Evolutionary conservation across 78 protist genomes (phyloP).

Genomic region (Capsaspora owczarzaki): DNA sequence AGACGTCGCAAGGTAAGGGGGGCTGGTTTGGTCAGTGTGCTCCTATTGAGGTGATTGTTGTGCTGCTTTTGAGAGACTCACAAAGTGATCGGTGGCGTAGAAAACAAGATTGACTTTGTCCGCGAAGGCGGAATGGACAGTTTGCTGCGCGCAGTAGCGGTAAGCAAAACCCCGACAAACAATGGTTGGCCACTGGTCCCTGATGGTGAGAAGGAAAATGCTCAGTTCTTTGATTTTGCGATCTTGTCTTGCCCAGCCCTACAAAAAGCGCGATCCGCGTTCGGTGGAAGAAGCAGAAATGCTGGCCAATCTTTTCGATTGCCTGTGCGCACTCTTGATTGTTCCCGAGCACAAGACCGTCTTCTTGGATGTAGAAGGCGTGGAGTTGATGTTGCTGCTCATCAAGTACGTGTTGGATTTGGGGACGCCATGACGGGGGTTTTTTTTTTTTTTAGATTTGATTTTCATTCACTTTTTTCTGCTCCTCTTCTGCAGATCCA

Average conservation of each 20-base stretch:
- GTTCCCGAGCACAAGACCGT: neutral
- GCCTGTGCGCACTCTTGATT: neutral
- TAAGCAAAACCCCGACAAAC: too few relatives aligned
- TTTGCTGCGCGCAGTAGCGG: too few relatives aligned
- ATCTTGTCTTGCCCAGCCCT: too few relatives aligned
- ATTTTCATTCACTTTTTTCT: neutral
- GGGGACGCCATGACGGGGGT: neutral
- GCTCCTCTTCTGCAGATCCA: neutral
- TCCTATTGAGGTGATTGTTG: too few relatives aligned
- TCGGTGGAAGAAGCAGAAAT: slow-evolving; percentile 1
- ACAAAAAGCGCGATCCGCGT: neutral
- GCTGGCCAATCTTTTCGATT: neutral
- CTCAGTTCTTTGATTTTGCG: too few relatives aligned
- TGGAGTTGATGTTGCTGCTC: slow-evolving; percentile 9
- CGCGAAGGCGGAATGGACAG: too few relatives aligned
- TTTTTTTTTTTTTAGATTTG: neutral
- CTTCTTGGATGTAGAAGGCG: slow-evolving; percentile 17
- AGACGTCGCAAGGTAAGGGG: neutral
- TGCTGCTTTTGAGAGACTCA: too few relatives aligned
- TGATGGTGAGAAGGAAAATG: too few relatives aligned
- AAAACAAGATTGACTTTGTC: too few relatives aligned
- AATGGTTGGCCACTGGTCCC: too few relatives aligned
- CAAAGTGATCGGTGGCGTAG: too few relatives aligned
- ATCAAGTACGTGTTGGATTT: neutral
- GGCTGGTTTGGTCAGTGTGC: too few relatives aligned